Base-by-base conservation (phyloP, 2,329 filamentous ascomycete species). In the Lasiodiplodia sp. region DNA sequence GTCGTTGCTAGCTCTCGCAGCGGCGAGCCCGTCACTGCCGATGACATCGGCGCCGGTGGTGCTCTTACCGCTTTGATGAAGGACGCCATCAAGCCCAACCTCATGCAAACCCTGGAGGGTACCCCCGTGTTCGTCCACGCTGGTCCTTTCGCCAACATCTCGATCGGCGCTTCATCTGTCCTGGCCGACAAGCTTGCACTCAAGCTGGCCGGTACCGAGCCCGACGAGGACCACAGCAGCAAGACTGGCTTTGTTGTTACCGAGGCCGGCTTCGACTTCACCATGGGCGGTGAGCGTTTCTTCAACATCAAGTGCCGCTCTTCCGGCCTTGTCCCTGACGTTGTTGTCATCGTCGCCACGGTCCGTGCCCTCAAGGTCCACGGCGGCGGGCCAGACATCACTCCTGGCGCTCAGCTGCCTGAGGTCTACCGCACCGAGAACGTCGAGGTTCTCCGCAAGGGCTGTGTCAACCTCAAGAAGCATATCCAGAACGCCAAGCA, bases 241-340 rank as follows among this genome's bases (percentile, higher is more conserved):
- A 95, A 96, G 85, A 88, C 92, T 37, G 96, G 96, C 11, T 98
- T 96, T 75, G 95, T 97, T 25, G 90, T 99, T 47, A 99, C 96
- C 1, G 96, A 99, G 81, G 95, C 96, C 66, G 96, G 96, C 11
- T 99, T 99, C 80, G 96, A 99, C 82, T 99, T 99, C 83, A 98
- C 96, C 75, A 99, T 99, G 96, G 96, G 96, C 72, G 96, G 96
- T 71, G 96, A 99, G 86, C 92, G 96, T 65, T 99, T 99, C 87
- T 98, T 99, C 89, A 98, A 99, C 85, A 98, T 99, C 86, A 99
- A 99, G 87, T 98, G 96, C 84, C 92, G 96, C 70, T 92, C 94
- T 11, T 97, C 95, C 6, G 95, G 95, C 28, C 90, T 99, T 56
- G 89, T 93, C 2, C 96, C 96, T 2, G 96, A 99, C 76, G 93